A percentile compares a stretch with the other conserved stretches of the same genome.
phyloP scores from a whole-genome alignment of 2,329 filamentous ascomycete genomes.

The Cryphonectria carpinicola region DNA sequence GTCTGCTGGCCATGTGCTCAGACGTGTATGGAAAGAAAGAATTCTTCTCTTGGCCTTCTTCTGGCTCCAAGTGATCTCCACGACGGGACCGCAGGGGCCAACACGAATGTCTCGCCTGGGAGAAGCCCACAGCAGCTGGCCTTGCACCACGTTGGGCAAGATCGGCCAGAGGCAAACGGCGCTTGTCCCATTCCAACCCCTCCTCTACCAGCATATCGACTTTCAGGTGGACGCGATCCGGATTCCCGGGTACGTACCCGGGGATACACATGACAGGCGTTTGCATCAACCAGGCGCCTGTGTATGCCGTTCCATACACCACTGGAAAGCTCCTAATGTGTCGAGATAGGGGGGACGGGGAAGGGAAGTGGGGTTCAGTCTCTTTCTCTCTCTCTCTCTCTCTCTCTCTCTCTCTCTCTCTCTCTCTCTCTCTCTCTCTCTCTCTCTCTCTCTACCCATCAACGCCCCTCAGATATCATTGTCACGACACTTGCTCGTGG shows the following conservation, averaged over 20 bases:
- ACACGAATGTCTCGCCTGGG: conserved; percentile 11
- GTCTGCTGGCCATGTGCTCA: not conserved
- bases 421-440: not conserved
- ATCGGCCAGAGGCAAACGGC: conserved; percentile 8
- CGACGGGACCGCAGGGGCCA: not conserved
- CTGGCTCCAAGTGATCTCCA: not conserved
- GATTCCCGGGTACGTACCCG: conserved; percentile 14
- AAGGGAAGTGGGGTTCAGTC: too few species aligned
- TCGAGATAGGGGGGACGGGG: not conserved
- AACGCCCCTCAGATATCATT: not conserved
- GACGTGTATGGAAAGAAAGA: not conserved
- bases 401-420: not conserved
- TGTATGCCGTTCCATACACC: not conserved
- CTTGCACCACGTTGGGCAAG: conserved; percentile 13
- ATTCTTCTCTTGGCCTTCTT: not conserved
- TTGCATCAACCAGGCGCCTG: conserved; percentile 11
- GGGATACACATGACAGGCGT: conserved; percentile 18
- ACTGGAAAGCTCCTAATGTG: not conserved
- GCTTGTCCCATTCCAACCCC: conserved; percentile 6
- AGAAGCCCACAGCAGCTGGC: not conserved
- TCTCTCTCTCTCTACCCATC: too few species aligned
- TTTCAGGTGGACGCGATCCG: conserved; percentile 7
- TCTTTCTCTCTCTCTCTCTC: not conserved
- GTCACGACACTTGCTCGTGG: not conserved
- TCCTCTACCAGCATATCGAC: not conserved